Evolutionary conservation across 306 rosid species (phyloP).

Genomic region (Pterocarpus macrocarpus): DNA sequence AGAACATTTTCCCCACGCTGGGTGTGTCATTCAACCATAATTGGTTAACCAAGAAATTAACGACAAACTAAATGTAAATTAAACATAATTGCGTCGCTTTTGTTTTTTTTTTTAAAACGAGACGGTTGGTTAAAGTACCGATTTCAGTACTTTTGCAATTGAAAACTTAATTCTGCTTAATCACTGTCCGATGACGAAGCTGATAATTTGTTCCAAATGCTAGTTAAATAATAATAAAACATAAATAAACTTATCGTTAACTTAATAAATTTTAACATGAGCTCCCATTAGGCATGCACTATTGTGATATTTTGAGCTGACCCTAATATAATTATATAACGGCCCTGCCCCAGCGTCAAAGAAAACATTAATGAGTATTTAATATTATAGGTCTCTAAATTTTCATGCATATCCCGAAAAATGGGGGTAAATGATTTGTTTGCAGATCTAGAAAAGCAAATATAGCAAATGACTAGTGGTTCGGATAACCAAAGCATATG

Average conservation of each 20-base stretch:
- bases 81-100: not conserved
- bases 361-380: not conserved
- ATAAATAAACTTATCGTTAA: too few species aligned
- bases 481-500: not conserved
- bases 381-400: not conserved
- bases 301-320: not conserved
- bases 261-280: not conserved
- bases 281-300: not conserved
- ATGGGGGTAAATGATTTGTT: not conserved
- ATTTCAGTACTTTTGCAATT: not conserved
- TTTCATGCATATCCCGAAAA: not conserved
- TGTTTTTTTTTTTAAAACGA: too few species aligned
- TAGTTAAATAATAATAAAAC: too few species aligned
- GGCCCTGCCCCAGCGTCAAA: not conserved
- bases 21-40: too few species aligned
- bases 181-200: not conserved
- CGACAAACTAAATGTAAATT: not conserved
- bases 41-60: not conserved
- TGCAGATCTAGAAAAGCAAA: not conserved
- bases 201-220: not conserved
- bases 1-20: too few species aligned
- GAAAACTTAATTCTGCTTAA: not conserved
- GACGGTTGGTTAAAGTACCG: too few species aligned
- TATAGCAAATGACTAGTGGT: not conserved
- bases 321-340: too few species aligned